Evolutionary conservation across 1,139 yeast genomes (phyloP).

Genomic region (Lodderomyces margitis): DNA sequence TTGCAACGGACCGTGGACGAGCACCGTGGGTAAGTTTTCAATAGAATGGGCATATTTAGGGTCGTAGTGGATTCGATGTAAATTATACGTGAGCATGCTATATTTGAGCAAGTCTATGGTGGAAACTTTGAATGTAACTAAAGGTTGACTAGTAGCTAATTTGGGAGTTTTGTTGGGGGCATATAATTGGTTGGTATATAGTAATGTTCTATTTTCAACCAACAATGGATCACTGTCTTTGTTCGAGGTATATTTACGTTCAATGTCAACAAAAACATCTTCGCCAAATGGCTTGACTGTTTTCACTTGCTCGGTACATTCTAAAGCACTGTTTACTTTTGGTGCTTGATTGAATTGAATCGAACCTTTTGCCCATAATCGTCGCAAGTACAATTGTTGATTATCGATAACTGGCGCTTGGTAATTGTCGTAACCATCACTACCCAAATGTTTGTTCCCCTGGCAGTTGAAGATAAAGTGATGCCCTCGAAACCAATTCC

Average conservation of each 20-base stretch:
- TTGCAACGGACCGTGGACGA: slow-evolving; percentile 83
- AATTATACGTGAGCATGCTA: slow-evolving; percentile 73
- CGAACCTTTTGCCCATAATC: slow-evolving; percentile 84
- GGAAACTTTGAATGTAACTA: slow-evolving; percentile 7
- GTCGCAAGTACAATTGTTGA: slow-evolving; percentile 43
- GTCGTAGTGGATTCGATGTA: slow-evolving; percentile 82
- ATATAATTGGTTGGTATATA: slow-evolving; percentile 34
- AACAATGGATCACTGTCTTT: slow-evolving; percentile 15
- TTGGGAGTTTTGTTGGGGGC: slow-evolving; percentile 7
- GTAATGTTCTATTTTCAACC: slow-evolving; percentile 31
- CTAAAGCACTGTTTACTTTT: slow-evolving; percentile 3
- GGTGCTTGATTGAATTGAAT: slow-evolving; percentile 37
- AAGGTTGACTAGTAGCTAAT: neutral
- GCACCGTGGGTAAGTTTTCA: slow-evolving; percentile 60
- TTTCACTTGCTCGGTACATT: slow-evolving; percentile 46
- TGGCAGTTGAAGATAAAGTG: slow-evolving; percentile 64
- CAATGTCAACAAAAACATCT: slow-evolving; percentile 44
- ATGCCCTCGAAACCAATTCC: slow-evolving; percentile 41
- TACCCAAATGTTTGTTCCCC: slow-evolving; percentile 47
- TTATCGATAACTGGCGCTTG: slow-evolving; percentile 57
- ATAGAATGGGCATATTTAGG: slow-evolving; percentile 43
- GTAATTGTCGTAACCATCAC: slow-evolving; percentile 81
- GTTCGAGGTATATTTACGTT: slow-evolving; percentile 31
- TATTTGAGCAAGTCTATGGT: slow-evolving; percentile 37
- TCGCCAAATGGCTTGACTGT: slow-evolving; percentile 33